Conservation (phyloP, 306 rosid genomes). For the Cicer arietinum region DNA sequence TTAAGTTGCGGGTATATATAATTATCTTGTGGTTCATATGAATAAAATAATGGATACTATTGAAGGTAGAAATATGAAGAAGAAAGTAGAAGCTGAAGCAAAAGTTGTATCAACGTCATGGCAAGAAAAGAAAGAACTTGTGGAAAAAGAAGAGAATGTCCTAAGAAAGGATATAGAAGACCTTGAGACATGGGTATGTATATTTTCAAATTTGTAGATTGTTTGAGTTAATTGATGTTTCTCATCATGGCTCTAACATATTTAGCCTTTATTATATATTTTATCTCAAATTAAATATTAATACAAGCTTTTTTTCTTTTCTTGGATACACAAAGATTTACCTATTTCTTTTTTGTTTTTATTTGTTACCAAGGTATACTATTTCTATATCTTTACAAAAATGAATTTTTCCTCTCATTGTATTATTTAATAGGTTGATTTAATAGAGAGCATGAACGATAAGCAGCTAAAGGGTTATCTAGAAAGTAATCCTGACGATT, state of each 20-base stretch:
- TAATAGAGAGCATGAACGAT: slow-evolving; percentile 45
- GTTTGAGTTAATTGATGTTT: not conserved
- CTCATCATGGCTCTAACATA: not conserved
- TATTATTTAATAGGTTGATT: slow-evolving; percentile 37
- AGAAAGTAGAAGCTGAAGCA: slow-evolving; percentile 1
- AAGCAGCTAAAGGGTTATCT: slow-evolving; percentile 33
- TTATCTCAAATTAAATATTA: not conserved
- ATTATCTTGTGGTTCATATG: not conserved
- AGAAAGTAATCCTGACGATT: slow-evolving; percentile 30
- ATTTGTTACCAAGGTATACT: too few relatives aligned
- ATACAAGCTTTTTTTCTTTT: too few relatives aligned
- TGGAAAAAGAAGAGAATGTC: slow-evolving; percentile 38
- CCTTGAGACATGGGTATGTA: slow-evolving; percentile 46
- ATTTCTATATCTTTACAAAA: too few relatives aligned
- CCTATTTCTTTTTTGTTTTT: too few relatives aligned
- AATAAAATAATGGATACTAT: not conserved
- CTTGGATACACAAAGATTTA: too few relatives aligned
- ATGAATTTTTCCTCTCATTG: not conserved
- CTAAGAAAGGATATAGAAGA: slow-evolving; percentile 42
- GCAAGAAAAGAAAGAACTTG: slow-evolving; percentile 38
- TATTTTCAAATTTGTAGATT: not conserved
- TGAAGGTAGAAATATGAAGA: slow-evolving; percentile 31
- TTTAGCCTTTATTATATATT: not conserved
- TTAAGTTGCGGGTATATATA: not conserved
- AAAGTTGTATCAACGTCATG: slow-evolving; percentile 7